Evolutionary conservation across 805 yeast genomes (phyloP).

Genomic region (Millerozyma miso): DNA sequence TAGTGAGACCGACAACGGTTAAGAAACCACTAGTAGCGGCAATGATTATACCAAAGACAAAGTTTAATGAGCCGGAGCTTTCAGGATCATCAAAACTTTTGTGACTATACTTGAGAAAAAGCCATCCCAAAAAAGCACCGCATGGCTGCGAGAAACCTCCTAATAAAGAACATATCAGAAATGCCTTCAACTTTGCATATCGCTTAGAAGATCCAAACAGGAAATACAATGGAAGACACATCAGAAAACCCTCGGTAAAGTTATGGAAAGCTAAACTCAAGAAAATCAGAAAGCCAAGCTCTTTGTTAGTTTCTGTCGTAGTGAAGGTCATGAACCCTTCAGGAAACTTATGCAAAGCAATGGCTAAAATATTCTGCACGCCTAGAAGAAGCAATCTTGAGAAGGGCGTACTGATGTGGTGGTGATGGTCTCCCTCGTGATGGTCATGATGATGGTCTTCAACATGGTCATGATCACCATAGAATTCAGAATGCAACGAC

Average conservation of each 20-base stretch:
- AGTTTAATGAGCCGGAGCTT: slow-evolving; percentile 29
- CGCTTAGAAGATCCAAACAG: slow-evolving; percentile 52
- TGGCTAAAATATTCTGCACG: slow-evolving; percentile 82
- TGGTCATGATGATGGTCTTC: slow-evolving; percentile 15
- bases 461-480: slow-evolving; percentile 2
- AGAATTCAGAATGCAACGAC: neutral
- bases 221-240: slow-evolving; percentile 85
- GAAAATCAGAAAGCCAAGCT: slow-evolving; percentile 75
- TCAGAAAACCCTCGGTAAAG: slow-evolving; percentile 89
- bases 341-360: slow-evolving; percentile 86
- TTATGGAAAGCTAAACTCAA: slow-evolving; percentile 85
- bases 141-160: slow-evolving; percentile 88
- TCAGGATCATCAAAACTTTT: slow-evolving; percentile 25
- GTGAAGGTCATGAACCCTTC: slow-evolving; percentile 90
- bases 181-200: slow-evolving; percentile 49
- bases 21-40: slow-evolving; percentile 81
- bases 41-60: slow-evolving; percentile 59
- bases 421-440: slow-evolving; percentile 59
- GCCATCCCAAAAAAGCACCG: slow-evolving; percentile 74
- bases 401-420: slow-evolving; percentile 71
- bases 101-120: slow-evolving; percentile 33
- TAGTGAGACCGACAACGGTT: slow-evolving; percentile 74
- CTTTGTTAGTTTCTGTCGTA: slow-evolving; percentile 60
- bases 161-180: slow-evolving; percentile 58
- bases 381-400: slow-evolving; percentile 83